phyloP scores from a whole-genome alignment of 1,284 basidiomycete genomes.

The Takashimella koratensis region DNA sequence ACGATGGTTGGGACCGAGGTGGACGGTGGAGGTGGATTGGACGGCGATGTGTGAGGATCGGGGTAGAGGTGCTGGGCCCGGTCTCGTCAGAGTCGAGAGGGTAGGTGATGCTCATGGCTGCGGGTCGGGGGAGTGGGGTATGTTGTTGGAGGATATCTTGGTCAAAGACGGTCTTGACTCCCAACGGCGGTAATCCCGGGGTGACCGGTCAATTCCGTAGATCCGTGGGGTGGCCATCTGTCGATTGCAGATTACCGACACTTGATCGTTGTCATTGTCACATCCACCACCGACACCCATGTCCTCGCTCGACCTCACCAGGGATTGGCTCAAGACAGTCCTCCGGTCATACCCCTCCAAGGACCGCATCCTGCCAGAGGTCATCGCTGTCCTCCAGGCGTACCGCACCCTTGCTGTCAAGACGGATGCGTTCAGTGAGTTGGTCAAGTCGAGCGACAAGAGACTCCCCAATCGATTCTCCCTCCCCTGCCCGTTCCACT shows the following conservation, averaged over 20 bases:
- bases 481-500: constrained; percentile 8
- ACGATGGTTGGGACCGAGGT: background rate
- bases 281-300: constrained; percentile 11
- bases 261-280: background rate
- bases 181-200: too few species aligned
- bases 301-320: constrained; percentile 48
- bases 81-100: too few species aligned
- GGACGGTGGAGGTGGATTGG: background rate
- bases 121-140: too few species aligned
- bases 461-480: constrained; percentile 3
- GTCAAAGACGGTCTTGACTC: too few species aligned
- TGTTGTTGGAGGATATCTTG: too few species aligned
- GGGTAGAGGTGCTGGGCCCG: background rate
- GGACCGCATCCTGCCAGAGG: constrained; percentile 61
- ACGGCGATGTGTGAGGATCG: background rate
- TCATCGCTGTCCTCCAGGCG: constrained; percentile 61
- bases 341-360: constrained; percentile 60
- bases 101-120: too few species aligned
- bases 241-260: background rate
- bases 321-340: constrained; percentile 71
- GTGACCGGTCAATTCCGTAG: too few species aligned
- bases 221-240: too few species aligned
- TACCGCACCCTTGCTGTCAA: constrained; percentile 73
- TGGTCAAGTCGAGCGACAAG: too few species aligned
- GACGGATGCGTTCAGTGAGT: constrained; percentile 86